Base-by-base conservation (phyloP, 192 early-diverging fungal genomes). In the Rhizophagus prolifer region DNA sequence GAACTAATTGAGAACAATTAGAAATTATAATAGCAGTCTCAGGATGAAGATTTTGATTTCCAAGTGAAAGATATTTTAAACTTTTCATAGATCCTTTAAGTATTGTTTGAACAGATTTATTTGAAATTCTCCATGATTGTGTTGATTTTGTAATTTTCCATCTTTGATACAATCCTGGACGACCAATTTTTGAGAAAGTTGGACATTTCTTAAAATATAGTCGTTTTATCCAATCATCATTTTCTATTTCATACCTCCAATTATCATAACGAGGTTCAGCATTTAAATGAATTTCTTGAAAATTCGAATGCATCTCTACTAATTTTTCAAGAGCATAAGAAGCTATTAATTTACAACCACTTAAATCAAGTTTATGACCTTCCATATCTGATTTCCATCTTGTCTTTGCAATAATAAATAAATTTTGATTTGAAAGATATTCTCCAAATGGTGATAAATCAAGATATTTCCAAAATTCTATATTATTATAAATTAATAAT, bases 261-360 rank as follows among this genome's bases (percentile, higher is more conserved):
- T 19, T 71, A 58, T 71, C 70, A 58, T 50, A 71, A 8, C 70
- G 41, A 50, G 70, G 70, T 31, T 47, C 50, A 30, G 10, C n/a
- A 31, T 71, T 71, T 71, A 71, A 34, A 58, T 71, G 70, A 30
- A 71, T 47, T 31, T 21, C 70, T 28, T 71, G 46, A 58, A 71
- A 58, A 71, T 28, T 16, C 3, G 16, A 50, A 71, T 71, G 31
- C 8, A 16, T n/a, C 30, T 46, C 50, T 28, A 23, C 41, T 58
- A 71, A 58, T 71, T 58, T 71, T 36, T 71, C 70, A 26, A 71
- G 46, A 26, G 50, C 70, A 28, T 46, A 21, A 28, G 70, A 71
- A 58, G 25, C 13, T 9, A 71, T 71, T 28, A 58, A 58, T 31
- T 25, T 30, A 58, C 70, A 71, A 14, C 70, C 70, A 71, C 70